These are phyloP conservation scores for Ustilago crameri DNA, from an alignment of 1,284 basidiomycete species.

Conservation along the genomic window DNA sequence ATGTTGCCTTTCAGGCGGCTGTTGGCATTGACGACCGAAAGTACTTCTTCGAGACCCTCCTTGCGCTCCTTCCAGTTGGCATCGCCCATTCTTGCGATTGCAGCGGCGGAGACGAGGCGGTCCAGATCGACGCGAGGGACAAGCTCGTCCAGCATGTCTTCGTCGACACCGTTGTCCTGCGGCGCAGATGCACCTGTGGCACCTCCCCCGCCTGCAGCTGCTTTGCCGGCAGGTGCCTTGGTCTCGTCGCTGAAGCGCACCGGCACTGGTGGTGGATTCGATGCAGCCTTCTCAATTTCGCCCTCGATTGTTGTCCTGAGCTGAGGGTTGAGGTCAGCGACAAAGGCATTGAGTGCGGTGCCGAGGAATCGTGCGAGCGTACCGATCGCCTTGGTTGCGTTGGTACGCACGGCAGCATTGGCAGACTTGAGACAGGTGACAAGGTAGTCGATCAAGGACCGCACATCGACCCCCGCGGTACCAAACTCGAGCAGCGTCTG, in stretches of 20 bases:
- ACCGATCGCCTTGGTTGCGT: slow-evolving; percentile 92
- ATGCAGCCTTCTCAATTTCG: slow-evolving; percentile 95
- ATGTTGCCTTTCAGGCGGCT: slow-evolving; percentile 90
- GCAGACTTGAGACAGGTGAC: slow-evolving; percentile 89
- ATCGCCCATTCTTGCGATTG: slow-evolving; percentile 87
- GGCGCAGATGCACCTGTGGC: slow-evolving; percentile 10
- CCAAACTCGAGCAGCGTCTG: slow-evolving; percentile 91
- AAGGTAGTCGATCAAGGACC: slow-evolving; percentile 88
- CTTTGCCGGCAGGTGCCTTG: slow-evolving; percentile 27
- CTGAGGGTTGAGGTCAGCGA: slow-evolving; percentile 94
- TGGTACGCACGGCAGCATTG: slow-evolving; percentile 91
- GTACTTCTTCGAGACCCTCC: slow-evolving; percentile 88
- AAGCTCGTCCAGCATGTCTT: slow-evolving; percentile 77
- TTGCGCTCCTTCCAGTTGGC: slow-evolving; percentile 94
- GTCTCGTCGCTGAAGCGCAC: slow-evolving; percentile 66
- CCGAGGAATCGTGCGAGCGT: slow-evolving; percentile 93
- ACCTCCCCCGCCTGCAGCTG: slow-evolving; percentile 8
- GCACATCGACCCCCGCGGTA: slow-evolving; percentile 83
- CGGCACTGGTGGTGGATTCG: slow-evolving; percentile 81
- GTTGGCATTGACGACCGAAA: slow-evolving; percentile 85
- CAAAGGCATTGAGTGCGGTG: slow-evolving; percentile 85
- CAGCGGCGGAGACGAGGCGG: slow-evolving; percentile 83
- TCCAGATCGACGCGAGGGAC: slow-evolving; percentile 96
- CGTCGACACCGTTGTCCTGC: slow-evolving; percentile 44
- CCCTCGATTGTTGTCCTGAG: slow-evolving; percentile 87